Evolutionary conservation across 495 filamentous ascomycete genomes (phyloP).

Genomic region (Xylaria flabelliformis): DNA sequence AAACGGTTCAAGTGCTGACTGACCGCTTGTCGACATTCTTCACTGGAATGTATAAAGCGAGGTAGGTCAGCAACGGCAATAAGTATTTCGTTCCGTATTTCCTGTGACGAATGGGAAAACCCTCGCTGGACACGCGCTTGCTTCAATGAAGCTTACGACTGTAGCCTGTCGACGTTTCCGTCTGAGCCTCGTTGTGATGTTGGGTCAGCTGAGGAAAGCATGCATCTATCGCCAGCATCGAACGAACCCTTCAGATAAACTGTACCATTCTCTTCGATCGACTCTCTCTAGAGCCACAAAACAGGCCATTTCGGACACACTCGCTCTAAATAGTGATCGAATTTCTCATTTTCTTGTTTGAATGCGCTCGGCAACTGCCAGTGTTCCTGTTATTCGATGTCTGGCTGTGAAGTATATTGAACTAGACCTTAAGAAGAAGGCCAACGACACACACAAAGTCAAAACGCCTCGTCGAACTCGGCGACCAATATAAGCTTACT

Average conservation of each 20-base stretch:
- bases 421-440: background rate
- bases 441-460: background rate
- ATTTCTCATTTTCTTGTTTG: background rate
- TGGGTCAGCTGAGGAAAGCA: background rate
- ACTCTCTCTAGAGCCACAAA: background rate
- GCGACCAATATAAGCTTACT: slow-evolving; percentile 14
- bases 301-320: background rate
- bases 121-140: background rate
- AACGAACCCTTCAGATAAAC: too few relatives aligned
- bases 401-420: background rate
- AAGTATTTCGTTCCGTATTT: background rate
- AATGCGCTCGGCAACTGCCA: too few relatives aligned
- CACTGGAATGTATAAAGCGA: background rate
- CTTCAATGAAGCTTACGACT: background rate
- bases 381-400: background rate
- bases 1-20: background rate
- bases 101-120: background rate
- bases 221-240: too few relatives aligned
- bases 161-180: background rate
- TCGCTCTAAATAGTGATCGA: background rate
- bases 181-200: background rate
- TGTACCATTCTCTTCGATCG: background rate
- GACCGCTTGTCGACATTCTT: background rate
- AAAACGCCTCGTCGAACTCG: background rate
- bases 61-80: background rate